phyloP scores from a whole-genome alignment of 1,284 basidiomycete genomes.

The Pseudozyma sp. region DNA sequence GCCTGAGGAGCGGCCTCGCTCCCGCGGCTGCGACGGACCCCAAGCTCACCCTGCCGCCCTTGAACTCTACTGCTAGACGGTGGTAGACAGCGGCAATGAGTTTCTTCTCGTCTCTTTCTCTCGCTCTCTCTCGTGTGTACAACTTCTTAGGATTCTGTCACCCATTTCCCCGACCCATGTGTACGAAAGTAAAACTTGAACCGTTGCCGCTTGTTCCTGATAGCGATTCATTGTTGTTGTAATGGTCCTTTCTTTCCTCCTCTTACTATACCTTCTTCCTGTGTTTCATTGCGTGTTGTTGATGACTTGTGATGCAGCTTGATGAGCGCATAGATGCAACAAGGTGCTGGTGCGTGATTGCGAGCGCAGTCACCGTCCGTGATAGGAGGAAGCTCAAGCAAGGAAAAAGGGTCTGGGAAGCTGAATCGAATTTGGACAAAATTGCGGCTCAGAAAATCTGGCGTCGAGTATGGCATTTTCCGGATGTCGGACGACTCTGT shows the following conservation, averaged over 20 bases:
- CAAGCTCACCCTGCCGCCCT: slow-evolving; percentile 42
- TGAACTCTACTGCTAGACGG: slow-evolving; percentile 32
- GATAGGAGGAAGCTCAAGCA: background rate
- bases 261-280: background rate
- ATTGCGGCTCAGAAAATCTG: too few species aligned
- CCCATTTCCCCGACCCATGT: background rate
- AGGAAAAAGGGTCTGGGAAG: too few species aligned
- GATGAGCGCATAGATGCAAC: too few species aligned
- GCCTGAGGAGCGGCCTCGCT: slow-evolving; percentile 27
- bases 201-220: background rate
- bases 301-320: background rate
- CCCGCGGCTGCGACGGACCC: slow-evolving; percentile 9
- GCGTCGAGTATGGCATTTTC: background rate
- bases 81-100: slow-evolving; percentile 12
- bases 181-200: too few species aligned
- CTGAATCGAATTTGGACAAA: background rate
- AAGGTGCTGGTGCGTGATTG: too few species aligned
- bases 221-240: slow-evolving; percentile 1
- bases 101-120: background rate
- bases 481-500: slow-evolving; percentile 12
- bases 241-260: slow-evolving; percentile 4
- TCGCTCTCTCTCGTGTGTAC: background rate
- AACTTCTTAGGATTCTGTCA: slow-evolving; percentile 6
- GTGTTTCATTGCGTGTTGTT: background rate
- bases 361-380: too few species aligned